A percentile compares a stretch with the other conserved stretches of the same genome.
These are phyloP conservation scores for Pestalotiopsis sp. DNA, from an alignment of 2,329 filamentous ascomycete genomes.

Conservation along the genomic window DNA sequence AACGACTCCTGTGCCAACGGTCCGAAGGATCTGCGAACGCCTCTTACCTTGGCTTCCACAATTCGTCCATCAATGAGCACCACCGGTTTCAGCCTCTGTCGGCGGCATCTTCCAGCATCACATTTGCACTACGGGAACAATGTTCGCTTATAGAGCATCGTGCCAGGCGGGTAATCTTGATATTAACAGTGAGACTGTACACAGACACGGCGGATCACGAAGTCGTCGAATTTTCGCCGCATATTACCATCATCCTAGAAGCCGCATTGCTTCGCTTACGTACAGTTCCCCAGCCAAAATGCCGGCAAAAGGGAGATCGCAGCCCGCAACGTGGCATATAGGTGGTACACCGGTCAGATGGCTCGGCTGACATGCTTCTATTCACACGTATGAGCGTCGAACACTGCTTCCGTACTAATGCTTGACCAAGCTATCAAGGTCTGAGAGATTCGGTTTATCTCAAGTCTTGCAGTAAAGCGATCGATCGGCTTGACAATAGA, in stretches of 20 bases:
- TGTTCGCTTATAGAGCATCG: background rate
- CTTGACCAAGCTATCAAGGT: too few relatives aligned
- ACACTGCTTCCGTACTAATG: too few relatives aligned
- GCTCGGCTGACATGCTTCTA: too few relatives aligned
- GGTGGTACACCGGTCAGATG: background rate
- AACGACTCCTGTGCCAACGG: background rate
- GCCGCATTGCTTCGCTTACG: background rate
- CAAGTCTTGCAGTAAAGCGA: too few relatives aligned
- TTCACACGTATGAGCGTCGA: too few relatives aligned
- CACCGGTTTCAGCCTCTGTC: background rate
- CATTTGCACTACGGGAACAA: background rate
- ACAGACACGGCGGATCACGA: background rate
- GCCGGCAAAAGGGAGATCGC: background rate
- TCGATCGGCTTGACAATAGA: too few relatives aligned
- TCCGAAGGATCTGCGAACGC: slow-evolving; percentile 2
- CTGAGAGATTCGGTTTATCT: too few relatives aligned
- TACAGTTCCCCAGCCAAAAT: background rate
- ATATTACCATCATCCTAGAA: background rate
- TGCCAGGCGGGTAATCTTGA: background rate
- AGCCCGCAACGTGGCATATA: background rate
- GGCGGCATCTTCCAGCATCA: background rate
- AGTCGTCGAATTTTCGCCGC: background rate
- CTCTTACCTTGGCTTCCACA: background rate
- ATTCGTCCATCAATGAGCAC: slow-evolving; percentile 10
- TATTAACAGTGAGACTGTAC: background rate